A percentile compares a stretch with the other conserved stretches of the same genome.
Conservation (phyloP, 106 monocot genomes). For the Alisma plantagoaquatica region DNA sequence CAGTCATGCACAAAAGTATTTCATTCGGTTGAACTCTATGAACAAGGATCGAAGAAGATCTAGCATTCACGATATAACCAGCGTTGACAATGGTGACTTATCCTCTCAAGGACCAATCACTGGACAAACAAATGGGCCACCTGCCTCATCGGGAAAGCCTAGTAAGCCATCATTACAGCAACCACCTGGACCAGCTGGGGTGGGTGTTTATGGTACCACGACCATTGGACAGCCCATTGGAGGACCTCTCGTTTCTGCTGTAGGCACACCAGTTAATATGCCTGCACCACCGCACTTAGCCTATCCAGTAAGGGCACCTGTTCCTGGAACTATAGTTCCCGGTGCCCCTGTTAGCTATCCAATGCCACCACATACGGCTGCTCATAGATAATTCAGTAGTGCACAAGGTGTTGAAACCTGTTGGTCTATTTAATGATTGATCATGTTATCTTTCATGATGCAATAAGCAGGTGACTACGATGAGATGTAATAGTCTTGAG, state of each 20-base stretch:
- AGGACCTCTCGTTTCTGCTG: constrained; percentile 38
- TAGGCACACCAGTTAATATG: constrained; percentile 19
- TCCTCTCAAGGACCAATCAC: constrained; percentile 47
- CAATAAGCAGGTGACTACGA: background rate
- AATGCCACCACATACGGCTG: constrained; percentile 10
- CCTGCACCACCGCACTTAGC: constrained; percentile 25
- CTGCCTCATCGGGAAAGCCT: constrained; percentile 6
- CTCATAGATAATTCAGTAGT: constrained; percentile 15
- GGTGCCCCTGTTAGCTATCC: constrained; percentile 18
- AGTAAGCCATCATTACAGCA: constrained; percentile 25
- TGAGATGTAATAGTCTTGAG: background rate
- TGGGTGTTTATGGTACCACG: constrained; percentile 26
- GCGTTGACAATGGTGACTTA: constrained; percentile 30
- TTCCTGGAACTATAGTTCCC: constrained; percentile 23
- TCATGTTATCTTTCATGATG: no score
- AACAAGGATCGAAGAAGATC: constrained; percentile 78
- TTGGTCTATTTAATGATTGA: no score
- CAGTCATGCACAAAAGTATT: constrained; percentile 89
- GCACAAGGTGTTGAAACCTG: no score
- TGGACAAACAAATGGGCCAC: constrained; percentile 27
- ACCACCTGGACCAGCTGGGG: constrained; percentile 18
- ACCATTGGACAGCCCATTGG: constrained; percentile 71
- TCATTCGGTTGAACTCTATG: constrained; percentile 81
- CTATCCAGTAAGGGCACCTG: constrained; percentile 27
- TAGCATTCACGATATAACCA: constrained; percentile 89